These are phyloP conservation scores for Ilyonectria destructans DNA, from an alignment of 2,329 filamentous ascomycete species.

Conservation along the genomic window DNA sequence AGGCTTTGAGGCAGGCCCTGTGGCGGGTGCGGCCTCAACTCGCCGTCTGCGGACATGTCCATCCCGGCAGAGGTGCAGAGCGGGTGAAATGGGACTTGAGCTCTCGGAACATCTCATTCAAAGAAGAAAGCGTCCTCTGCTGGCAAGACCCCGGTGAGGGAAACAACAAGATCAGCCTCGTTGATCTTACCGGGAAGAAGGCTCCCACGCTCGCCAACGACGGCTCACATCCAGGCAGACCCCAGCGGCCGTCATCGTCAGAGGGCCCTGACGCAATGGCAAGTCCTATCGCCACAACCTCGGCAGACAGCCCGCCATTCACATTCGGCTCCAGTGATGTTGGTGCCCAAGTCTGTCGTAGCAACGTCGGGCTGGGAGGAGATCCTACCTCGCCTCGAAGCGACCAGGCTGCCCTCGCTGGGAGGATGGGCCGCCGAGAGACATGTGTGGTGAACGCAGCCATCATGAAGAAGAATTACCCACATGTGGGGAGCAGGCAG, in stretches of 20 bases:
- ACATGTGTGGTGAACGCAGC: conserved; percentile 88
- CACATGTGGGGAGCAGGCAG: conserved; percentile 73
- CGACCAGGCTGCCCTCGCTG: conserved; percentile 59
- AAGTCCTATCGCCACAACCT: neutral
- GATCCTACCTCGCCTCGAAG: conserved; percentile 60
- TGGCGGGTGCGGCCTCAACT: conserved; percentile 75
- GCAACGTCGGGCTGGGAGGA: conserved; percentile 56
- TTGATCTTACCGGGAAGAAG: conserved; percentile 71
- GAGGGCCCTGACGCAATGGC: conserved; percentile 21
- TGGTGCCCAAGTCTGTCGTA: conserved; percentile 44
- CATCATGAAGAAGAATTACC: conserved; percentile 79
- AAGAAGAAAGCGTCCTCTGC: conserved; percentile 59
- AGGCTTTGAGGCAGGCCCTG: conserved; percentile 70
- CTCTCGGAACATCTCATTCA: conserved; percentile 58
- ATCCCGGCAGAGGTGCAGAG: conserved; percentile 77
- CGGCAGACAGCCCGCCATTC: conserved; percentile 22
- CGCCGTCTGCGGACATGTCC: conserved; percentile 81
- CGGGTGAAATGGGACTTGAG: conserved; percentile 73
- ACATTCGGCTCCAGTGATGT: conserved; percentile 33
- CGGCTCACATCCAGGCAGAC: conserved; percentile 52
- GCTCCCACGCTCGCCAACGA: conserved; percentile 64
- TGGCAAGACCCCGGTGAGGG: conserved; percentile 75
- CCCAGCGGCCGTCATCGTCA: conserved; percentile 13
- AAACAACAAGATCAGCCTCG: conserved; percentile 72
- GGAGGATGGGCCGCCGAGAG: conserved; percentile 69